Evolutionary conservation across 2,329 filamentous ascomycete genomes (phyloP).

Genomic region (Aspergillus pseudoterreus): DNA sequence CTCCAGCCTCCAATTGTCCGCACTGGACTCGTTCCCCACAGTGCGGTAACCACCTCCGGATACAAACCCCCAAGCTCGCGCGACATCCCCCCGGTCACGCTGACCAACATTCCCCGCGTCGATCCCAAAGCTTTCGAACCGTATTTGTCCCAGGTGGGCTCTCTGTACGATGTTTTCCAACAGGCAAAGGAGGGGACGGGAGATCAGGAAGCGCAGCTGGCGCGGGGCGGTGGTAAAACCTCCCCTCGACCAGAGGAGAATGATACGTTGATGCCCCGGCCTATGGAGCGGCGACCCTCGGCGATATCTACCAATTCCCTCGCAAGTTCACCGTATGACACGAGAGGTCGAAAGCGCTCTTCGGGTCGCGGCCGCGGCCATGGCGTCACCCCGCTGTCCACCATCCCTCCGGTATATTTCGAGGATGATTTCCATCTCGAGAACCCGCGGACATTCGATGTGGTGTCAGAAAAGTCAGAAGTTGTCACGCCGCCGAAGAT

Average conservation of each 20-base stretch:
- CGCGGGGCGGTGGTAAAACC: conserved; percentile 43
- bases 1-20: conserved; percentile 85
- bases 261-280: conserved; percentile 45
- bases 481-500: conserved; percentile 70
- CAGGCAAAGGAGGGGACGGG: conserved; percentile 76
- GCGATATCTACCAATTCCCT: conserved; percentile 42
- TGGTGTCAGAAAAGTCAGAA: conserved; percentile 93
- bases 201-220: conserved; percentile 50
- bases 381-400: conserved; percentile 80
- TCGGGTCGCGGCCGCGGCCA: conserved; percentile 57
- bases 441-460: conserved; percentile 92
- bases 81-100: conserved; percentile 88
- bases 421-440: conserved; percentile 93
- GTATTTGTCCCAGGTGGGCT: conserved; percentile 81
- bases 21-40: conserved; percentile 79
- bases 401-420: conserved; percentile 89
- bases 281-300: conserved; percentile 40
- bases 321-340: conserved; percentile 45
- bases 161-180: conserved; percentile 83
- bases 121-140: conserved; percentile 75
- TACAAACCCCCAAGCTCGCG: conserved; percentile 79
- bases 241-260: conserved; percentile 47
- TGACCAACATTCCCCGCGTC: conserved; percentile 82
- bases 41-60: conserved; percentile 61
- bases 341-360: conserved; percentile 48